A percentile compares a stretch with the other conserved stretches of the same genome.
phyloP scores from a whole-genome alignment of 23 red algal genomes.

The Chondrus crispus region DNA sequence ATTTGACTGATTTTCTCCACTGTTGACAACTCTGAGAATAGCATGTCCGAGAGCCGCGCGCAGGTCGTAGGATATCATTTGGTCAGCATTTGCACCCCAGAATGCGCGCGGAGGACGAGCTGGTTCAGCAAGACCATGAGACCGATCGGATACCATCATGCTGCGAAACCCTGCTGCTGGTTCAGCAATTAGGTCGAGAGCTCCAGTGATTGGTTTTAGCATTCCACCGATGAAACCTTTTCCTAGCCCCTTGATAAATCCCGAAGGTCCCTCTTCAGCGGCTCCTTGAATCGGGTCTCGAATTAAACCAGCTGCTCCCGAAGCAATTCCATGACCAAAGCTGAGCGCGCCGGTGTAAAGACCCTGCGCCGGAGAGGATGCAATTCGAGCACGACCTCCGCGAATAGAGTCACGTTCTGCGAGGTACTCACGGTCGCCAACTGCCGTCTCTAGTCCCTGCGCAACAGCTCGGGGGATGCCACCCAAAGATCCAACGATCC shows the following conservation, averaged over 20 bases:
- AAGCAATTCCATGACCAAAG: constrained; percentile 88
- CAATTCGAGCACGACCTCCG: constrained; percentile 32
- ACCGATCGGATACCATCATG: constrained; percentile 60
- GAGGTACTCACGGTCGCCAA: constrained; percentile 83
- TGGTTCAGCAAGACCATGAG: constrained; percentile 42
- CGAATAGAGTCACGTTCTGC: constrained; percentile 85
- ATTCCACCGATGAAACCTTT: constrained; percentile 77
- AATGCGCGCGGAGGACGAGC: constrained; percentile 62
- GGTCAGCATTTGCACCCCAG: constrained; percentile 29
- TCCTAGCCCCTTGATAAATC: constrained; percentile 78
- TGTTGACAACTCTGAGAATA: constrained; percentile 45
- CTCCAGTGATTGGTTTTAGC: constrained; percentile 83
- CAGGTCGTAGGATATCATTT: constrained; percentile 55
- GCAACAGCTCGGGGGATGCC: constrained; percentile 84
- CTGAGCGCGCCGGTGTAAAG: constrained; percentile 76
- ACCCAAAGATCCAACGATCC: constrained; percentile 75
- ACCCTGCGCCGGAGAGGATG: constrained; percentile 75
- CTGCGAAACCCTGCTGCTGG: constrained; percentile 81
- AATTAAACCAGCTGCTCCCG: constrained; percentile 71
- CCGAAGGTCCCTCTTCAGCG: constrained; percentile 66
- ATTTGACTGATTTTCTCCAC: constrained; percentile 6
- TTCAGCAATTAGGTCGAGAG: constrained; percentile 84
- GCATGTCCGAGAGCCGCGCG: constrained; percentile 53
- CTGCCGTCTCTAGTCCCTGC: constrained; percentile 79
- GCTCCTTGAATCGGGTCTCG: constrained; percentile 84